These are phyloP conservation scores for Mortierella sp. DNA, from an alignment of 371 early-diverging fungal species.

Conservation along the genomic window DNA sequence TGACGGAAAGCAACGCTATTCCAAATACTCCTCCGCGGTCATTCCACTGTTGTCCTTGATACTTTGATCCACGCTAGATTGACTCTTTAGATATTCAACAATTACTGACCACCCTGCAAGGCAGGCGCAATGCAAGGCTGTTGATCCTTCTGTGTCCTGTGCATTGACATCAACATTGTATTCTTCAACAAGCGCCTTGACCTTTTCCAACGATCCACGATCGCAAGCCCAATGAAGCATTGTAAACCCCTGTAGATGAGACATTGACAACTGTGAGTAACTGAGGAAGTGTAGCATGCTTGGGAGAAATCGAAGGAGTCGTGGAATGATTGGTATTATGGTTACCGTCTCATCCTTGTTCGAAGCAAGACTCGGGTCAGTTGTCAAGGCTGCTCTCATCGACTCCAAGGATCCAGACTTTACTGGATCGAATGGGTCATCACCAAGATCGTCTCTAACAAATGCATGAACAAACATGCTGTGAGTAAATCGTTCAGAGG, in stretches of 20 bases:
- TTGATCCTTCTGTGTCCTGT: constrained; percentile 72
- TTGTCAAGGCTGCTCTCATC: constrained; percentile 11
- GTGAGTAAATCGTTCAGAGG: too few relatives aligned
- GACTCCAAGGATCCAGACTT: constrained; percentile 30
- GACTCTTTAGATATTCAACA: constrained; percentile 18
- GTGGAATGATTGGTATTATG: too few relatives aligned
- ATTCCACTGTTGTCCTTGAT: constrained; percentile 39
- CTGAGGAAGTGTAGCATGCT: too few relatives aligned
- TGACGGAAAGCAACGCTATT: too few relatives aligned
- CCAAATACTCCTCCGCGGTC: constrained; percentile 37
- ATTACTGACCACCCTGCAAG: constrained; percentile 42
- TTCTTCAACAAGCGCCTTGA: constrained; percentile 26
- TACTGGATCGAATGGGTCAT: constrained; percentile 22
- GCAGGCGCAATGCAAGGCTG: constrained; percentile 73
- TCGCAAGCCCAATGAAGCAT: constrained; percentile 53
- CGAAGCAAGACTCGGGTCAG: constrained; percentile 19
- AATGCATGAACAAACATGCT: too few relatives aligned
- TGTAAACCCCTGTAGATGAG: constrained; percentile 32
- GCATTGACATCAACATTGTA: constrained; percentile 57
- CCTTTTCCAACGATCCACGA: constrained; percentile 42
- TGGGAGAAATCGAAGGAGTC: too few relatives aligned
- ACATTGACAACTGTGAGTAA: too few relatives aligned
- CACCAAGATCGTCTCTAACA: constrained; percentile 7
- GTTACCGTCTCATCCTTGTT: constrained; percentile 35
- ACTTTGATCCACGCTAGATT: constrained; percentile 23